Conservation (phyloP, 164 flowering plant species). For the Echeveria elegans region DNA sequence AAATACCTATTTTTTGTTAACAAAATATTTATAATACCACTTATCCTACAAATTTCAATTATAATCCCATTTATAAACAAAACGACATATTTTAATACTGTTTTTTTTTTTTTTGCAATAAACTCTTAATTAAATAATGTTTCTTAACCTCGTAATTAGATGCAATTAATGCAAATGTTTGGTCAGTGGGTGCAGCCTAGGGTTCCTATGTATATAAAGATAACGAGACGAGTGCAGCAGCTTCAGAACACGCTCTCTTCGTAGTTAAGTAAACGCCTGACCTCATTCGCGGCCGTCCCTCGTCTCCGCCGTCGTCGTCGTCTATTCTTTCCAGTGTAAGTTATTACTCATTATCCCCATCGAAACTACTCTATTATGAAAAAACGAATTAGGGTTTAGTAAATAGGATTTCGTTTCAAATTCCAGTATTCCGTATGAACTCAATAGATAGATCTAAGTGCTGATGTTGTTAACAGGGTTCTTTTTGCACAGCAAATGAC, state of each 20-base stretch:
- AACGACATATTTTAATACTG: no score
- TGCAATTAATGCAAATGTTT: no score
- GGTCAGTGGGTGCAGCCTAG: no score
- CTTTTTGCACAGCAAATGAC: conserved; percentile 51
- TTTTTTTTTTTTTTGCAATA: no score
- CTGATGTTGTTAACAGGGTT: conserved; percentile 35
- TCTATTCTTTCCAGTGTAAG: background rate
- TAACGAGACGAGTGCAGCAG: background rate
- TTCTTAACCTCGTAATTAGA: no score
- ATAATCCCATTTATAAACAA: no score
- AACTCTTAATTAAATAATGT: no score
- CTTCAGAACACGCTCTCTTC: background rate
- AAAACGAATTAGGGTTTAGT: background rate
- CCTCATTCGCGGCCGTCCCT: background rate
- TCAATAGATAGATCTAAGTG: background rate
- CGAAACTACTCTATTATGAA: background rate
- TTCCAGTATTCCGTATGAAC: background rate
- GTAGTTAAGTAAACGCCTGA: background rate
- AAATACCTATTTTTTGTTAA: no score
- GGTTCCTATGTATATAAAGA: background rate
- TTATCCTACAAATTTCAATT: no score
- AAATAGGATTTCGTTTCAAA: background rate
- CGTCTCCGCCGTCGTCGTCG: background rate
- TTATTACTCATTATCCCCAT: background rate
- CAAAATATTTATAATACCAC: no score